A percentile compares a stretch with the other conserved stretches of the same genome.
phyloP scores from a whole-genome alignment of 768 basidiomycete species.

The Podaxis sp. region DNA sequence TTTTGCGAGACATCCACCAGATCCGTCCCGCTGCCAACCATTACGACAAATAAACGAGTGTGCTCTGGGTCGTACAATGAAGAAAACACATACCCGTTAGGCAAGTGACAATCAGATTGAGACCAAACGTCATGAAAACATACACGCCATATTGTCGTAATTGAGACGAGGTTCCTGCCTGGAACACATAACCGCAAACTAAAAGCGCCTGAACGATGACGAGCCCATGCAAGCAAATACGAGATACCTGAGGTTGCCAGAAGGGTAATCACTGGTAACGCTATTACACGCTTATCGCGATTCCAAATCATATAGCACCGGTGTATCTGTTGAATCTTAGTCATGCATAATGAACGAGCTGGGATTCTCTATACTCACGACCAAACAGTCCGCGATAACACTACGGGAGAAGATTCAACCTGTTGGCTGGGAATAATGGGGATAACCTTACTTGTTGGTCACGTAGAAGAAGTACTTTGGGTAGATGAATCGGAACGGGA shows the following conservation, averaged over 20 bases:
- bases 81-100: slow-evolving; percentile 27
- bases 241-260: slow-evolving; percentile 1
- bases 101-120: slow-evolving; percentile 32
- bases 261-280: neutral
- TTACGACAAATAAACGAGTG: neutral
- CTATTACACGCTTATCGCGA: slow-evolving; percentile 7
- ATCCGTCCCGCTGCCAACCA: neutral
- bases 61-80: neutral
- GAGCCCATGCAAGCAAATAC: neutral
- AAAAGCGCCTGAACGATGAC: neutral
- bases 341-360: neutral
- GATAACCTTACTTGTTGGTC: slow-evolving; percentile 6
- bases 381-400: slow-evolving; percentile 5
- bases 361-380: neutral
- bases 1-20: slow-evolving; percentile 1
- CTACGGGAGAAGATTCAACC: neutral
- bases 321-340: neutral
- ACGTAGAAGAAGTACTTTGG: slow-evolving; percentile 9
- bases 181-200: neutral
- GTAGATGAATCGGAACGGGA: neutral
- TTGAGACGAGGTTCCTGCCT: slow-evolving; percentile 1
- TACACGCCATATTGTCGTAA: slow-evolving; percentile 30
- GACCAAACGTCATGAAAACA: slow-evolving; percentile 28
- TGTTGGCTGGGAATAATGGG: neutral
- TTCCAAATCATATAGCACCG: slow-evolving; percentile 13